Base-by-base conservation (phyloP, 2,329 filamentous ascomycete species). In the Arthrocladium fulminans region DNA sequence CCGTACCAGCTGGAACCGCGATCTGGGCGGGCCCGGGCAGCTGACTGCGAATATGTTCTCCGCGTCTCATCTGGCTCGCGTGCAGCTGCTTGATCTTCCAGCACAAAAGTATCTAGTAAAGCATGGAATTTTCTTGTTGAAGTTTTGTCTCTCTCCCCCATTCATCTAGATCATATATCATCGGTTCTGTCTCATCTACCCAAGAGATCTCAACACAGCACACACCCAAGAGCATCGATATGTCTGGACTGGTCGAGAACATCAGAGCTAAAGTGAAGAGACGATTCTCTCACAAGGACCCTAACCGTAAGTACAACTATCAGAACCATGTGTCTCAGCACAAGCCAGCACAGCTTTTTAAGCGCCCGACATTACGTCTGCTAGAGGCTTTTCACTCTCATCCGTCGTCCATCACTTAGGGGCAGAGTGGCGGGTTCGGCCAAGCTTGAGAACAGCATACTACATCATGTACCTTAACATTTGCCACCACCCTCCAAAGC, bases 211-310 rank as follows among this genome's bases (percentile, higher is more conserved):
- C 39, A 3, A 42, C 10, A 23, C 39, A 8, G 19, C 13, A 27
- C n/a, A 45, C 20, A 13, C 13, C 35, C 37, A 29, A 20, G n/a
- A 19, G 24, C 6, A 15, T 9, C 24, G 38, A 34, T 3, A 49
- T 49, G 47, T 35, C 47, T 37, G 30, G 39, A 23, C 12, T 24
- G 12, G 53, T 58, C 45, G 47, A 53, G 3, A 55, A 41, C 49
- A 54, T 58, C 42, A 41, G 55, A 49, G 52, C 44, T 39, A 56
- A 55, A 46, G 22, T 58, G 35, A 58, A 58, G 53, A 51, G 56
- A 24, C 50, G 54, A 24, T 43, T 58, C 49, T 57, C 54, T 44
- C 56, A 58, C 50, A 58, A 58, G 44, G 54, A 58, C 37, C 44
- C 49, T 12, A 48, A 55, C 15, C 23, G 56, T 58, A 52, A 48